Base-by-base conservation (phyloP, 805 yeast species). In the Cyberlindnera meyerae region DNA sequence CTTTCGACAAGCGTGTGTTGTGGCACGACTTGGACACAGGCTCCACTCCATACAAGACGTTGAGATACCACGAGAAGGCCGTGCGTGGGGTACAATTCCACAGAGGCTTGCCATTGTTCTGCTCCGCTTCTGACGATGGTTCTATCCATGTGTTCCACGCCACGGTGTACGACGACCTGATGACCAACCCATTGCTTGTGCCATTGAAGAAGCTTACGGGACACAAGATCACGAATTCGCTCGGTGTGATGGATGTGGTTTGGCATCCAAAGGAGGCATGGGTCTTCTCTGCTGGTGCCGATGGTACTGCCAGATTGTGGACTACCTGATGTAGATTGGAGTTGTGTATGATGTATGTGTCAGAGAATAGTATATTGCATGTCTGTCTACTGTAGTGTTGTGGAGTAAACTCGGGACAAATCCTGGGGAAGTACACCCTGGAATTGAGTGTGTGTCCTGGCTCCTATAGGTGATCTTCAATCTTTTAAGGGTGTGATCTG, bases 191-290 rank as follows among this genome's bases (percentile, higher is more conserved):
- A 42, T 68, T 93, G 60, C 75, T 93, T 52, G 98, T 93, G 30
- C 98, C 98, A 37, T 73, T 93, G 63, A 93, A 93, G 76, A 88
- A 89, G 57, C 70, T 93, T 57, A 77, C 82, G 29, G 98, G 97
- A 9, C 98, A 93, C 63, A 79, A 82, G 58, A 73, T 87, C 31
- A 66, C 77, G 15, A 75, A 76, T 50, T 81, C 83, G 55, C 66
- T 93, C 39, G 98, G 98, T 56, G 95, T 93, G 12, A 70, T 93
- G 55, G 82, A 79, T 55, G 75, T 83, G 33, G 75, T 76, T 33
- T 93, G 98, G 98, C 98, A 93, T 70, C 97, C 97, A 47, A 79
- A 81, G 52, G 97, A 93, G 65, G 96, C 98, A 1, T 93, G 98
- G 98, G 70, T 93, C 56, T 88, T 93, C 61, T 81, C 93, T 57